Base-by-base conservation (phyloP, 2,329 filamentous ascomycete genomes). In the Sporothrix pallida region DNA sequence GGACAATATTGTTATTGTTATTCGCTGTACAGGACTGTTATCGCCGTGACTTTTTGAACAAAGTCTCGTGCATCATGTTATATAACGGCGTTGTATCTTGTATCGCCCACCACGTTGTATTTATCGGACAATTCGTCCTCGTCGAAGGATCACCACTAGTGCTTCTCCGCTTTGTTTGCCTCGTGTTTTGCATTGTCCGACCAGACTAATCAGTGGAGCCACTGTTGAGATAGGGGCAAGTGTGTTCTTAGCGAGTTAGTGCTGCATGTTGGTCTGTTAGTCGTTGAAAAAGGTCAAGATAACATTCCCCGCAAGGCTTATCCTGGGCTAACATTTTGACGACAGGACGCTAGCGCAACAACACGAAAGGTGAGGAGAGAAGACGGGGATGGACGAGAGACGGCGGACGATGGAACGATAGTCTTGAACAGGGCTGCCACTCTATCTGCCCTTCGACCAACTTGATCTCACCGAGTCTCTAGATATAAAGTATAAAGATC, bases 401-500 rank as follows among this genome's bases (percentile, higher is more conserved):
- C 23, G 44, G 17, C 42, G 31, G 42, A 8, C 15, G 56, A 23
- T 48, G 62, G 17, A 44, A 46, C 37, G 37, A 65, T n/a, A 65
- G 15, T 44, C n/a, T 20, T 20, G 31, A 65, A 23, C 37, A 44
- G 60, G 60, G 37, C 60, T 13, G 37, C n/a, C 1, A 17, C 6
- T n/a, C 13, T 3, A 8, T 17, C 17, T 44, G 60, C 8, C 2
- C 52, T 26, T 26, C 23, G 23, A 26, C 23, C 23, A 26, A 26
- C 23, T 26, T 26, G 23, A 13, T 26, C 52, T 23, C 37, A 46
- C 60, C n/a, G n/a, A 23, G n/a, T 46, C 37, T 23, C 13, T 65
- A 3, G 37, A 65, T 65, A 65, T 65, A 65, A 65, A 65, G 60
- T 65, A 65, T 65, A 65, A 65, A 65, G 60, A 65, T 65, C 60